Evolutionary conservation across 169 alveolate species (phyloP), one percentile per base, ranked within the genome.

Genomic region (Eimeria brunetti): DNA sequence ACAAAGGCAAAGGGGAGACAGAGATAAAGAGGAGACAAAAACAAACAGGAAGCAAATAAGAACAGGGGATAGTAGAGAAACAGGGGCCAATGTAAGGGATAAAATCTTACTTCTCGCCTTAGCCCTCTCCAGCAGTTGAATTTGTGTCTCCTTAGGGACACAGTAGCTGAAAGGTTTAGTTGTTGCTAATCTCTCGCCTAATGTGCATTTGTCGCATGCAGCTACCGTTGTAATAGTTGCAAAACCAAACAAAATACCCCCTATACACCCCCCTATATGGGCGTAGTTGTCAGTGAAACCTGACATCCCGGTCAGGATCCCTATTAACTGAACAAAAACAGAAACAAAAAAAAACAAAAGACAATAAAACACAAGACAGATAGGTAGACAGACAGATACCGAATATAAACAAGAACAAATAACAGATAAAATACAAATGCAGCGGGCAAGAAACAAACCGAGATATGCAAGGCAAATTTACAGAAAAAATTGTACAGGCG

Each of bases 201-300:
- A 64, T 1, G 96, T 93, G 94, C 96, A 93, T 27, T 93, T 93
- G 64, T 93, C 96, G 75, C 96, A 97, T 30, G 97, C 97, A 14
- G 98, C 96, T 9, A 97, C 98, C 14, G 97, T 97, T 9, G 98
- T 96, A 4, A 97, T 97, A 22, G 98, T 97, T 18, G 97, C 97
- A 75, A 97, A 97, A 0, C 98, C 98, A 94, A 96, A 97, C 22
- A 97, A 96, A 53, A 97, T 49, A 18, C 98, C 98, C 51, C 97
- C 97, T 11, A 97, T 38, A 24, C 98, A 97, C 0, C 98, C 98
- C 6, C 98, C 98, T 36, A 97, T 62, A 73, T 97, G 98, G n/a
- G 98, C 98, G 58, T 97, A 97, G 96, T 97, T 97, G 95, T 97
- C 98, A 5, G 98, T 97, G 86, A 96, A 90, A 22, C 97, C 97